A percentile compares a stretch with the other conserved stretches of the same genome.
These are phyloP conservation scores for Sphagnurus paluster DNA, from an alignment of 1,284 basidiomycete genomes.

Conservation along the genomic window DNA sequence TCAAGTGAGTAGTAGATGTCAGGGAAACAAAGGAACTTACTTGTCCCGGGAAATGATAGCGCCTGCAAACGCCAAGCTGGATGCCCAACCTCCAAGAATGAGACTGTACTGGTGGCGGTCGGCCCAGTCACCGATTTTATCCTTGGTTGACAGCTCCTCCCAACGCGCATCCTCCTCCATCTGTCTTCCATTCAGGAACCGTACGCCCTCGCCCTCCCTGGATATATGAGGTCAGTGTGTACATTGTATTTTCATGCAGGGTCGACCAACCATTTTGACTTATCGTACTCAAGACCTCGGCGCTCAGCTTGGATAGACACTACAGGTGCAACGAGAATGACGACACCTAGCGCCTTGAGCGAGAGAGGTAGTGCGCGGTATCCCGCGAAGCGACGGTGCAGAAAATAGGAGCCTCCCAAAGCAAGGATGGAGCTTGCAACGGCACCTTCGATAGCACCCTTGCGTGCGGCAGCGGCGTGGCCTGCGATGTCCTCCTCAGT, in stretches of 20 bases:
- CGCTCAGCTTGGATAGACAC: slow-evolving; percentile 80
- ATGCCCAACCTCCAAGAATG: slow-evolving; percentile 81
- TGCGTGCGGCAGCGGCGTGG: slow-evolving; percentile 53
- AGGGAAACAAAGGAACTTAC: slow-evolving; percentile 36
- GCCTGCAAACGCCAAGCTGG: slow-evolving; percentile 71
- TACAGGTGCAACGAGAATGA: slow-evolving; percentile 67
- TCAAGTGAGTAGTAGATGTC: neutral
- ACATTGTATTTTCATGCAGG: neutral
- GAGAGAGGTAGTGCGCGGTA: slow-evolving; percentile 74
- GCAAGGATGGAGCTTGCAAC: slow-evolving; percentile 51
- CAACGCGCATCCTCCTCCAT: slow-evolving; percentile 53
- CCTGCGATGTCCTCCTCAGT: slow-evolving; percentile 48
- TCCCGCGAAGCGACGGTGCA: slow-evolving; percentile 55
- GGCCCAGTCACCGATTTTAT: slow-evolving; percentile 76
- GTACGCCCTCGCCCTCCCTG: slow-evolving; percentile 63
- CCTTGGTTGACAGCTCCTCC: slow-evolving; percentile 53
- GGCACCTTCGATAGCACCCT: slow-evolving; percentile 67
- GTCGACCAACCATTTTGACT: slow-evolving; percentile 60
- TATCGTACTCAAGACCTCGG: slow-evolving; percentile 72
- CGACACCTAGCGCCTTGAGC: slow-evolving; percentile 73
- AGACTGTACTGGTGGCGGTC: slow-evolving; percentile 77
- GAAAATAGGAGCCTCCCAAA: slow-evolving; percentile 57
- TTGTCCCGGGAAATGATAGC: slow-evolving; percentile 72
- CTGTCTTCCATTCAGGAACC: slow-evolving; percentile 57
- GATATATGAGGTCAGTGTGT: slow-evolving; percentile 4